Percentiles rank a stretch among this genome's conserved stretches.
phyloP scores from a whole-genome alignment of 306 rosid genomes.

The Lathyrus oleraceus region DNA sequence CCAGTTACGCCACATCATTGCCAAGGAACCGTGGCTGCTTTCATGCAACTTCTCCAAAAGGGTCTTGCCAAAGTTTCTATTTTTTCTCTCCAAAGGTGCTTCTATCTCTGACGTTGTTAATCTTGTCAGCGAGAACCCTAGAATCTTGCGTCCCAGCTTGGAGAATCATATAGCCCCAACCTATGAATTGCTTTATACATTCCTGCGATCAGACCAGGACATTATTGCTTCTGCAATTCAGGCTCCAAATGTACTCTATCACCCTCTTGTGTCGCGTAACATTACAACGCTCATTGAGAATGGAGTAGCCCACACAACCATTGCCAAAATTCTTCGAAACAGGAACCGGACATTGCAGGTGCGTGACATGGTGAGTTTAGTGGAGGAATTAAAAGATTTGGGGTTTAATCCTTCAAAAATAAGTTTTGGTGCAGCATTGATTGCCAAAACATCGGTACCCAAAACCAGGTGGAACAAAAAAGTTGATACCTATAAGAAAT shows the following conservation, averaged over 20 bases:
- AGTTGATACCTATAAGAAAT: slow-evolving; percentile 38
- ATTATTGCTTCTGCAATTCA: background rate
- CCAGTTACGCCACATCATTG: background rate
- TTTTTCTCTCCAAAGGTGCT: background rate
- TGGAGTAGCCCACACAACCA: background rate
- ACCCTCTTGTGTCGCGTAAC: background rate
- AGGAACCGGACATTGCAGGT: background rate
- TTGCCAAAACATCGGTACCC: background rate
- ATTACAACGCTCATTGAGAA: background rate
- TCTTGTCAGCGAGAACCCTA: background rate
- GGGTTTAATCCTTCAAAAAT: background rate
- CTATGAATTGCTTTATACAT: background rate
- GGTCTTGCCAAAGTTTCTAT: background rate
- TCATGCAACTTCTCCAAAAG: background rate
- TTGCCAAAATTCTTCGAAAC: background rate
- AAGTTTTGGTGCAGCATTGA: background rate
- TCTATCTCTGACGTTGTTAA: background rate
- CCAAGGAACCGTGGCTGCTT: background rate
- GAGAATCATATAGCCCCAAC: background rate
- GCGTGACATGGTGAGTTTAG: background rate
- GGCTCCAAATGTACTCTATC: background rate
- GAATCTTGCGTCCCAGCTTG: background rate
- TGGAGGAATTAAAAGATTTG: background rate
- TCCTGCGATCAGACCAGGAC: background rate
- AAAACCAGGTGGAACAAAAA: slow-evolving; percentile 15